phyloP scores from a whole-genome alignment of 1,284 basidiomycete genomes.

The Ceratobasidium sp. region DNA sequence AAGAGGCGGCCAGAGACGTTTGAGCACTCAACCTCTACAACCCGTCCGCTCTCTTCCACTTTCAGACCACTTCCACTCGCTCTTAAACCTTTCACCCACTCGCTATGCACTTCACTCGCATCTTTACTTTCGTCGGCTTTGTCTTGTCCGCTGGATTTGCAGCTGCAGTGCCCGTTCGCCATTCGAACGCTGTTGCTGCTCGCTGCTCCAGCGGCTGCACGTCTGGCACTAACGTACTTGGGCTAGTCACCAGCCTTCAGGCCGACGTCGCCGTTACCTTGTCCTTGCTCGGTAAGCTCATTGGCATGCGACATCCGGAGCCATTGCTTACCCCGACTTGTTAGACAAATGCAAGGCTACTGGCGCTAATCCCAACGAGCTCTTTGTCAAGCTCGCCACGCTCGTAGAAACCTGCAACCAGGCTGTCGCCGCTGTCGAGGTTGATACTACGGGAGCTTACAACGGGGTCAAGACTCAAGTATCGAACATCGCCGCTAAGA shows the following conservation, averaged over 20 bases:
- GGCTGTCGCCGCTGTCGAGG: constrained; percentile 2
- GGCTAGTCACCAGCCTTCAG: background rate
- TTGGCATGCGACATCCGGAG: background rate
- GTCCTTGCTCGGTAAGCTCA: constrained; percentile 12
- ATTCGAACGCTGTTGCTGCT: constrained; percentile 1
- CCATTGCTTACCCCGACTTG: background rate
- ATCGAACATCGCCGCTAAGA: constrained; percentile 19
- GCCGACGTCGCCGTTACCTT: constrained; percentile 8
- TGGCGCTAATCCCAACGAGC: background rate
- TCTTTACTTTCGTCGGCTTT: constrained; percentile 9
- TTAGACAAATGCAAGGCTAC: constrained; percentile 9
- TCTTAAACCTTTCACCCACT: background rate
- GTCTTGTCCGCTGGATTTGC: constrained; percentile 14
- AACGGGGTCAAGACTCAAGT: constrained; percentile 12
- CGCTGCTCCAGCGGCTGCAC: constrained; percentile 23
- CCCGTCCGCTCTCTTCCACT: background rate
- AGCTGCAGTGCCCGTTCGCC: background rate
- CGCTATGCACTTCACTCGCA: constrained; percentile 22
- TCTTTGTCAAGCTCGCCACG: constrained; percentile 17
- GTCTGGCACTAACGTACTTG: constrained; percentile 1
- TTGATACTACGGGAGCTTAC: background rate
- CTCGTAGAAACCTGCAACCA: constrained; percentile 8
- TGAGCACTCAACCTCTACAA: background rate
- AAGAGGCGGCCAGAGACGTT: background rate
- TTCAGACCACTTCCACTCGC: background rate